A percentile compares a stretch with the other conserved stretches of the same genome.
Conservation (phyloP, 2,329 filamentous ascomycete species). For the Cladophialophora yegresii region DNA sequence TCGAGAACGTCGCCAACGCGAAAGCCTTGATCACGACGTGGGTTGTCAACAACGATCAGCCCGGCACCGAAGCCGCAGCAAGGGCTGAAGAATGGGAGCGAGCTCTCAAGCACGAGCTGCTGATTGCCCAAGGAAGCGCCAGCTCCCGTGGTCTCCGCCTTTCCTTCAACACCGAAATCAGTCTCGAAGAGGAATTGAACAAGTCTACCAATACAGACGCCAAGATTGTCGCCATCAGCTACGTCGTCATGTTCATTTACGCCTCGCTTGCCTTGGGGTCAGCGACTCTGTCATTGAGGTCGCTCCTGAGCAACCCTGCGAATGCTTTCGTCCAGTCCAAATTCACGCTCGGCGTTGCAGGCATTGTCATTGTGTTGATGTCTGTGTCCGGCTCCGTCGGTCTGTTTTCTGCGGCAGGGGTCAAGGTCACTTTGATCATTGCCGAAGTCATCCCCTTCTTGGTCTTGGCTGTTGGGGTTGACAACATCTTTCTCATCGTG, state of each 20-base stretch:
- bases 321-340: constrained; percentile 92
- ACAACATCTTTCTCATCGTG: constrained; percentile 98
- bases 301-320: constrained; percentile 78
- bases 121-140: constrained; percentile 80
- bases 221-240: constrained; percentile 94
- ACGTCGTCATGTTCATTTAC: constrained; percentile 98
- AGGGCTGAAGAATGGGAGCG: constrained; percentile 88
- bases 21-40: constrained; percentile 85
- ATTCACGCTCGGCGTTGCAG: constrained; percentile 90
- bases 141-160: constrained; percentile 74
- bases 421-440: constrained; percentile 96
- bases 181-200: constrained; percentile 91
- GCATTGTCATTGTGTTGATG: constrained; percentile 95
- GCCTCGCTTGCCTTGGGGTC: constrained; percentile 90
- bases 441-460: constrained; percentile 98
- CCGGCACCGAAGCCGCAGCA: constrained; percentile 69
- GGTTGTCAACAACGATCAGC: constrained; percentile 85
- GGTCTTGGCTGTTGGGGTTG: constrained; percentile 91
- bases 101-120: constrained; percentile 70
- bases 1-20: constrained; percentile 63
- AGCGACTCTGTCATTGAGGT: constrained; percentile 73
- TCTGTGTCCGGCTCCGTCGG: constrained; percentile 95
- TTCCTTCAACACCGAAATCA: constrained; percentile 94
- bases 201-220: constrained; percentile 98
- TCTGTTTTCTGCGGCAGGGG: constrained; percentile 83